Base-by-base conservation (phyloP, 2,329 filamentous ascomycete species). In the Aspergillus alliaceus region DNA sequence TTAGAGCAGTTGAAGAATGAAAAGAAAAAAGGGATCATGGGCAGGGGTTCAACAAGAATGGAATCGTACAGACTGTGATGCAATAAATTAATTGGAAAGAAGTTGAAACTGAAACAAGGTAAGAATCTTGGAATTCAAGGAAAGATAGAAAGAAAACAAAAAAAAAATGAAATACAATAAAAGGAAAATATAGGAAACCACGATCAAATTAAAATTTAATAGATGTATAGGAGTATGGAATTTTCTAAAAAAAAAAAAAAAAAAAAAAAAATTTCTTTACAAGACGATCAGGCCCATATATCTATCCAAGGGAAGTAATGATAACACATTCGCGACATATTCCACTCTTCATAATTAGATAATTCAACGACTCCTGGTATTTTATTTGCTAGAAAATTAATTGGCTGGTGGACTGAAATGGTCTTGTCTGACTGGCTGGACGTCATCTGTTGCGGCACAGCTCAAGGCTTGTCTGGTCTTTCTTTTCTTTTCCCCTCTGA, bases 11-110 rank as follows among this genome's bases (percentile, higher is more conserved):
- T 20, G 25, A 47, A 31, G 44, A 47, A 12, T 14, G 9, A 8
- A 47, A 29, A 15, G 15, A 37, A 31, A n/a, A 15, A 47, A 46
- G 25, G 15, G 11, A 15, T 47, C 44, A 31, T 25, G n/a, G 44
- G 25, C 15, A 47, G 44, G 44, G 15, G 25, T n/a, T 47, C 39
- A 25, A 49, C 22, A 22, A 54, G 37, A 54, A 49, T 54, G n/a
- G 20, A 39, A 54, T 31, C 49, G 31, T 49, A 5, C 35, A 4
- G 22, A 46, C 24, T n/a, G 52, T 54, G 52, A 54, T 49, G 40
- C n/a, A n/a, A n/a, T n/a, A n/a, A n/a, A n/a, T n/a, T 54, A 49
- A 54, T 39, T 15, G 24, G 29, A 34, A 27, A 31, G 49, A 27
- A 14, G 24, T 7, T n/a, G 15, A n/a, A 25, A 29, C 9, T 15